These are phyloP conservation scores for Thielaviopsis cerberus DNA, from an alignment of 2,329 filamentous ascomycete genomes.

Conservation along the genomic window DNA sequence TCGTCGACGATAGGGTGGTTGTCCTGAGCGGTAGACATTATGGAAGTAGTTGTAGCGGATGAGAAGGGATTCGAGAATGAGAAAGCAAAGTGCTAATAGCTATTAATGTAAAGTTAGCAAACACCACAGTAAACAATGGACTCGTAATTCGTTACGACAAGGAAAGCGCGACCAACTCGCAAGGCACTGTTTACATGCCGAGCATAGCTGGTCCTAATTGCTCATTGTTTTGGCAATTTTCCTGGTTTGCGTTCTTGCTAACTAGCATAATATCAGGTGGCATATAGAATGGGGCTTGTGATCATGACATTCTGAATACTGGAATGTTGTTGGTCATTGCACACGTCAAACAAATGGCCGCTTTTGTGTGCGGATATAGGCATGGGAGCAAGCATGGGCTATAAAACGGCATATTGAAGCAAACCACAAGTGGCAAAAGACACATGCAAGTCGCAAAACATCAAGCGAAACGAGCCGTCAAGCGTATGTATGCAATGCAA, in stretches of 20 bases:
- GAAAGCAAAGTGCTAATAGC: slow-evolving; percentile 7
- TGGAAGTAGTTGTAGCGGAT: slow-evolving; percentile 15
- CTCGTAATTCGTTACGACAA: too few relatives aligned
- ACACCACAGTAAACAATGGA: background rate
- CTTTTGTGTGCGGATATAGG: background rate
- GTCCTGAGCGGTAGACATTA: slow-evolving; percentile 47
- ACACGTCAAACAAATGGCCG: background rate
- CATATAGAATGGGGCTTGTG: background rate
- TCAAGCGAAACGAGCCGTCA: slow-evolving; percentile 13
- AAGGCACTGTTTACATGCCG: background rate
- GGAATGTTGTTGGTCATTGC: background rate
- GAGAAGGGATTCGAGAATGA: slow-evolving; percentile 12
- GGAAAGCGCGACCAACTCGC: background rate
- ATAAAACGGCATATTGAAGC: background rate
- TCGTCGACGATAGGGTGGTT: slow-evolving; percentile 37
- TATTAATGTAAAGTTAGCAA: background rate
- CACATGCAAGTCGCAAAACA: slow-evolving; percentile 9
- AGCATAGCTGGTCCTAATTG: background rate
- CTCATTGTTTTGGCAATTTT: background rate
- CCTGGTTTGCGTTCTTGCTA: background rate
- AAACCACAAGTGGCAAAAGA: background rate
- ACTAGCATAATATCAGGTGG: background rate
- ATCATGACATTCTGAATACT: background rate
- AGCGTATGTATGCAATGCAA: background rate
- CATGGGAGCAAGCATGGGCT: background rate